Evolutionary conservation across 768 basidiomycete species (phyloP), one percentile per base, ranked within the genome.

Genomic region (Rhodotorula babjevae): DNA sequence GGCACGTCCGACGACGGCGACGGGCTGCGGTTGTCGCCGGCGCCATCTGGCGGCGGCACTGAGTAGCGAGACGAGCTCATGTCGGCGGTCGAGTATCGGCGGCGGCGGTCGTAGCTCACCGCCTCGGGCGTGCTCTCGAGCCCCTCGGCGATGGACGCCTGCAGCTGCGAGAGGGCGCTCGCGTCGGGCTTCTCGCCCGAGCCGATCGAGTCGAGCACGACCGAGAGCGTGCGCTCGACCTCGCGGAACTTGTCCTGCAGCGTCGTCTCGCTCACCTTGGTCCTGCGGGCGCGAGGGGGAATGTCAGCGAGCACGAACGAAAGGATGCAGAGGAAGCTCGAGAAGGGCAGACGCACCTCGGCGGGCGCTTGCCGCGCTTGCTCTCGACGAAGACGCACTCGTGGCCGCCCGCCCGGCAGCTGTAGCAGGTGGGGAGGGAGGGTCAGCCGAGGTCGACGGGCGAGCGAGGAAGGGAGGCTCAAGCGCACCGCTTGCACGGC

Each of bases 361-460:
- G 18, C 0, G 71, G 71, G 0, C 71, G 62, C 59, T 72, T 72
- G 29, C 71, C 71, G 15, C 71, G 62, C 46, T 72, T 72, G 36
- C 62, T 64, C 46, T 72, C 71, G 57, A 72, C 71, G n/a, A 72
- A 72, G 27, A 72, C 50, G 59, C 71, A 72, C 23, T 72, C 63
- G 52, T 61, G 63, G 11, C 59, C 59, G 12, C 71, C 63, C 0
- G 67, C 58, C 3, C 67, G 47, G 55, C 71, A 72, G 19, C 59
- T 60, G 16, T 12, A 7, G 27, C 0, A 14, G 36, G 25, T 40
- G 15, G 11, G 2, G 6, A 8, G 27, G 8, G 36, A 36, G 5
- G 4, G 40, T 44, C 16, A n/a, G 15, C 8, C 3, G 19, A 9
- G 33, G 18, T 46, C 44, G 7, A 40, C 9, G 1, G 33, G 3